Evolutionary conservation across 345 rosid species (phyloP), one percentile per base, ranked within the genome.

Genomic region (Hypericum perforatum): DNA sequence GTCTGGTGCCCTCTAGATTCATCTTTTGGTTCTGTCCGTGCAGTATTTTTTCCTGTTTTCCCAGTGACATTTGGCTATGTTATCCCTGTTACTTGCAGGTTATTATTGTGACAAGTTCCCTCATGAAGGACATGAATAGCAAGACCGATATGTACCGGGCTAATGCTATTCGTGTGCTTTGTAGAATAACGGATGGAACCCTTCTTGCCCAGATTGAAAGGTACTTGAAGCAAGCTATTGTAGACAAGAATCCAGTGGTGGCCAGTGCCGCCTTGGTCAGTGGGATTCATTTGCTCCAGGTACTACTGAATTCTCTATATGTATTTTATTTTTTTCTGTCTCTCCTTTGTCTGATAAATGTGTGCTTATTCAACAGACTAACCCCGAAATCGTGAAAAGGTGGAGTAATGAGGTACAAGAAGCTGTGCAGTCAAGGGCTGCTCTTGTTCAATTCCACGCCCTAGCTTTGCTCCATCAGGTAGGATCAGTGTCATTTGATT

Each of bases 331-430:
- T 7, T 56, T 11, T 38, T 4, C 46, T 43, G 41, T 22, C 36
- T 8, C 13, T 16, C 37, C 2, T 55, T 13, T 32, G 38, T 39
- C 10, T 50, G 22, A 51, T 39, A 46, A 54, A 3, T 59, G 48
- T 37, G 41, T 22, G 44, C 40, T 43, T 61, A 38, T 47, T 42
- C 71, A 46, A 48, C 74, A 86, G 95, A 74, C 88, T 49, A 86
- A 74, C 70, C 95, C 95, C 0, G 91, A 86, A 47, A 45, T 60
- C 63, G 98, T 92, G 53, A 92, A 88, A 71, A 80, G 98, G 64
- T 88, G 98, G 96, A 92, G 98, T 61, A 92, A 92, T 60, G 98
- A 92, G 76, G 94, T 92, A 63, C 96, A 88, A 71, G 98, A 91
- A 80, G 98, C 95, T 76, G 82, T 91, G 66, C 95, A 88, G 32